Percentiles rank a stretch among this genome's conserved stretches.
Evolutionary conservation across 768 basidiomycete genomes (phyloP).

Genomic region (Panaeolus papilionaceus): DNA sequence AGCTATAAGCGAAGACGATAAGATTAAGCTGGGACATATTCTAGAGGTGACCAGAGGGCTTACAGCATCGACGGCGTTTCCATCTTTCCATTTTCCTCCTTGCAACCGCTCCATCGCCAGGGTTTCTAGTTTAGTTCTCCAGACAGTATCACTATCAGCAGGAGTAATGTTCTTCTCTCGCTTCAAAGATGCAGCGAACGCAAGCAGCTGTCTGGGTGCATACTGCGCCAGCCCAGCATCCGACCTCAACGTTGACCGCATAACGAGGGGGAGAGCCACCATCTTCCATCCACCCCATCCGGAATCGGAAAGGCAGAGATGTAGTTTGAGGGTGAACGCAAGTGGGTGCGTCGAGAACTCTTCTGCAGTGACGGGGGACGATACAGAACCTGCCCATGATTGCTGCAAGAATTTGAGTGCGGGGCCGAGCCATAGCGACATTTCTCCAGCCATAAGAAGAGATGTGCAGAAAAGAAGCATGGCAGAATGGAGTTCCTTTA

Average conservation of each 20-base stretch:
- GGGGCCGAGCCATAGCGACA: slow-evolving; percentile 55
- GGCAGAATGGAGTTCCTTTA: slow-evolving; percentile 33
- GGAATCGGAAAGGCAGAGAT: slow-evolving; percentile 66
- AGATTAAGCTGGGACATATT: neutral
- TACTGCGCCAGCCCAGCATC: slow-evolving; percentile 45
- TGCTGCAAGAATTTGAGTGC: slow-evolving; percentile 64
- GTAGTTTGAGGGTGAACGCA: slow-evolving; percentile 58
- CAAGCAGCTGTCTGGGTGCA: slow-evolving; percentile 49
- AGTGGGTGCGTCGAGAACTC: slow-evolving; percentile 21
- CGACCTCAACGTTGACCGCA: slow-evolving; percentile 50
- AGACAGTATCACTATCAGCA: slow-evolving; percentile 59
- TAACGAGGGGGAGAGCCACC: slow-evolving; percentile 64
- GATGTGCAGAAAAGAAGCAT: slow-evolving; percentile 48
- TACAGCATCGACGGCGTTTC: slow-evolving; percentile 44
- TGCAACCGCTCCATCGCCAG: slow-evolving; percentile 53
- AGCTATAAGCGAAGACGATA: slow-evolving; percentile 38
- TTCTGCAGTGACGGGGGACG: slow-evolving; percentile 23
- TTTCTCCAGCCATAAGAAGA: slow-evolving; percentile 48
- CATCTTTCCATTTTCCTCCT: slow-evolving; percentile 45
- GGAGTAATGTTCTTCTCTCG: slow-evolving; percentile 52
- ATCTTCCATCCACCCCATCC: slow-evolving; percentile 83
- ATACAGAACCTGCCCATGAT: slow-evolving; percentile 43
- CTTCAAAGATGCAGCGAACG: slow-evolving; percentile 56
- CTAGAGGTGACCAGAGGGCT: slow-evolving; percentile 7
- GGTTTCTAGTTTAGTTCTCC: slow-evolving; percentile 58